Evolutionary conservation across 2,329 filamentous ascomycete species (phyloP).

Genomic region (Colletotrichum caudatum): DNA sequence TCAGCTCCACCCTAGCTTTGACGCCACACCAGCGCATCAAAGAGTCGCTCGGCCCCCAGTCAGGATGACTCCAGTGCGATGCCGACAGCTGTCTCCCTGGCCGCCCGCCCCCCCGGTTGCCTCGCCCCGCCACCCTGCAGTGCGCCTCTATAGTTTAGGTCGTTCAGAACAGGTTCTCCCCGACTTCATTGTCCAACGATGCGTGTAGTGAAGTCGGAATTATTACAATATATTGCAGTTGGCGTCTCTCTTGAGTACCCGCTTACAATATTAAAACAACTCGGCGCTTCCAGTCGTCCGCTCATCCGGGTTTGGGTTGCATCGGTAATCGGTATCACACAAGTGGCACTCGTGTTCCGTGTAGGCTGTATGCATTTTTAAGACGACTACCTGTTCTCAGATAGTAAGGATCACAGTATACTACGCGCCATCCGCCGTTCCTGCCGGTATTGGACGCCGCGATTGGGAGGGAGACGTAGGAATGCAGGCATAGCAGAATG

Average conservation of each 20-base stretch:
- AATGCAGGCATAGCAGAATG: neutral
- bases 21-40: slow-evolving; percentile 41
- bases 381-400: neutral
- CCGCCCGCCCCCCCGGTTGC: neutral
- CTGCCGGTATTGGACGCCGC: neutral
- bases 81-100: slow-evolving; percentile 30
- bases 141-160: slow-evolving; percentile 12
- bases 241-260: neutral
- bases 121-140: slow-evolving; percentile 19
- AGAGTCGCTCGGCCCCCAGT: slow-evolving; percentile 30
- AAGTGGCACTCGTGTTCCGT: neutral
- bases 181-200: neutral
- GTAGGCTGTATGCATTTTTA: neutral
- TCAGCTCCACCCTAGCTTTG: slow-evolving; percentile 42
- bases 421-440: too few relatives aligned
- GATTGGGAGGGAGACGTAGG: neutral
- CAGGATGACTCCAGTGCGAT: slow-evolving; percentile 28
- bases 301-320: neutral
- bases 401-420: neutral
- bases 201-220: neutral
- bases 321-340: neutral
- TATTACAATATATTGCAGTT: neutral
- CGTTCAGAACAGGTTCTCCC: slow-evolving; percentile 6
- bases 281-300: too few relatives aligned
- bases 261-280: neutral